These are phyloP conservation scores for Botryosphaeria agaves DNA, from an alignment of 2,329 filamentous ascomycete species.

Conservation along the genomic window DNA sequence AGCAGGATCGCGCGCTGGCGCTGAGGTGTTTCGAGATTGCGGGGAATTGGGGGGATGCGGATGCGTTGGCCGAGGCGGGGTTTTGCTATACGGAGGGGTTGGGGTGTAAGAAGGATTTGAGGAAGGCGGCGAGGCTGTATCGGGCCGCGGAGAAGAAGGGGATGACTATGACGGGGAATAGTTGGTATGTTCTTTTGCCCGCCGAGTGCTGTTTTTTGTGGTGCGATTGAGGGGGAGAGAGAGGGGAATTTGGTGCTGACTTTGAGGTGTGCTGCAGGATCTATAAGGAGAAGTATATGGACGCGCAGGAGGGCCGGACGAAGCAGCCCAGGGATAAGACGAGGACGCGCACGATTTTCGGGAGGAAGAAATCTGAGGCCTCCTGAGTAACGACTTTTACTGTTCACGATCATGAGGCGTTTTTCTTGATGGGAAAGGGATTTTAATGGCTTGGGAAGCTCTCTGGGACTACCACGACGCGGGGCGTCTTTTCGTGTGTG, in stretches of 20 bases:
- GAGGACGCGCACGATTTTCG: conserved; percentile 28
- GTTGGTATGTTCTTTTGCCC: conserved; percentile 51
- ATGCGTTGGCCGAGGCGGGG: conserved; percentile 84
- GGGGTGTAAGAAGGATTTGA: conserved; percentile 90
- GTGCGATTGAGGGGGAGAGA: background rate
- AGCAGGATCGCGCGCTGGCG: conserved; percentile 77
- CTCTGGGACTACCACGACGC: too few species aligned
- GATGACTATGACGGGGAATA: conserved; percentile 95
- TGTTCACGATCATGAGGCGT: too few species aligned
- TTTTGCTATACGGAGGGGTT: conserved; percentile 92
- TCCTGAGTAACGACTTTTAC: too few species aligned
- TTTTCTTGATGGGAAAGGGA: too few species aligned
- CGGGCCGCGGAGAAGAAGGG: conserved; percentile 81
- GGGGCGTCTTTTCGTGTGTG: too few species aligned
- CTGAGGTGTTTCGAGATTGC: conserved; percentile 93
- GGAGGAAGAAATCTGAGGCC: conserved; percentile 6
- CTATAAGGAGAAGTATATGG: conserved; percentile 82
- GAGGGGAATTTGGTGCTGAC: conserved; percentile 6
- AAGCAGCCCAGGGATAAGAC: conserved; percentile 64
- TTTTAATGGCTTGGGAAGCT: too few species aligned
- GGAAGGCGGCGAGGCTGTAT: conserved; percentile 84
- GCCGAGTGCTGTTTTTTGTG: background rate
- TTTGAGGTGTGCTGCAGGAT: conserved; percentile 43
- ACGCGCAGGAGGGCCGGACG: conserved; percentile 38
- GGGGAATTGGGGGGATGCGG: conserved; percentile 84